These are phyloP conservation scores for Alternaria ventricosa DNA, from an alignment of 2,329 filamentous ascomycete species.

Conservation along the genomic window DNA sequence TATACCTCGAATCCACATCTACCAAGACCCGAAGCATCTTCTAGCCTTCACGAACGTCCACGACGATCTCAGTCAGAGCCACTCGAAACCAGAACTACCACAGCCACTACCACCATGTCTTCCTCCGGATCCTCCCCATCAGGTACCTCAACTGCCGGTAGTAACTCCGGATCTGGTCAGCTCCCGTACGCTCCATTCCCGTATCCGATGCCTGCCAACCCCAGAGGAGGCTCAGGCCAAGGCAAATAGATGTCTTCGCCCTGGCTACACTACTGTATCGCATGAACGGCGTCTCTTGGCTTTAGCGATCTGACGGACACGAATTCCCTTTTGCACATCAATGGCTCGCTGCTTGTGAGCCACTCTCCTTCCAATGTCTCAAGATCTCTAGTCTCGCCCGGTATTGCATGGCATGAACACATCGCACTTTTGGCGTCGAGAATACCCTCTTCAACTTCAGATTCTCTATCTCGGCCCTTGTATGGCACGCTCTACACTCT, in stretches of 20 bases:
- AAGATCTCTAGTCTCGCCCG: not conserved
- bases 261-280: not conserved
- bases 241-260: slow-evolving; percentile 25
- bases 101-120: slow-evolving; percentile 35
- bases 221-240: slow-evolving; percentile 27
- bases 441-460: slow-evolving; percentile 11
- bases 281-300: not conserved
- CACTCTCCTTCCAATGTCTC: not conserved
- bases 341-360: not conserved
- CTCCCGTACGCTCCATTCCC: slow-evolving; percentile 48
- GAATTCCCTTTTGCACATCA: not conserved
- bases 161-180: slow-evolving; percentile 38
- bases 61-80: slow-evolving; percentile 24
- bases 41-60: slow-evolving; percentile 22
- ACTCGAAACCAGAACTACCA: not conserved
- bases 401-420: slow-evolving; percentile 4
- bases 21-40: slow-evolving; percentile 11
- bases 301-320: not conserved
- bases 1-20: slow-evolving; percentile 21
- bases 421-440: slow-evolving; percentile 17
- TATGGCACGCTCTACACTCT: not conserved
- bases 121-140: slow-evolving; percentile 41
- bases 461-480: slow-evolving; percentile 1
- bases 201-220: slow-evolving; percentile 43
- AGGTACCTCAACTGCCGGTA: slow-evolving; percentile 40